Evolutionary conservation across 1,139 yeast genomes (phyloP), one percentile per base, ranked within the genome.

Genomic region (Candida dubliniensis): DNA sequence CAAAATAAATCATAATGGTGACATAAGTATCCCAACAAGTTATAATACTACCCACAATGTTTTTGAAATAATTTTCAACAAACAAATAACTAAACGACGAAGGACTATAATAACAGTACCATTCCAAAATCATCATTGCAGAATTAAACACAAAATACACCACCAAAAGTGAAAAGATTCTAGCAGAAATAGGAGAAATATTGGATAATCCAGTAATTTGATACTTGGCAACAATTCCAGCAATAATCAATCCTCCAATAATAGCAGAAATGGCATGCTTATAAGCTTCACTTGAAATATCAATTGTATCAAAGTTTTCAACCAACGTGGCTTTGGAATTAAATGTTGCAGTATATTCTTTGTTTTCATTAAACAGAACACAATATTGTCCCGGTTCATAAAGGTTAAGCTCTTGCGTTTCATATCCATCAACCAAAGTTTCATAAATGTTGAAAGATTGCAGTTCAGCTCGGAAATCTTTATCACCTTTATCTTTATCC

Each of bases 361-460:
- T 14, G 24, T 36, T 36, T 23, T 36, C 39, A 30, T 36, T 36
- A 15, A 36, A 36, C 34, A 36, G 34, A 13, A 36, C 39, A 29
- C 39, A 36, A 30, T n/a, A 36, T 18, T 36, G 34, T n/a, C 34
- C 31, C 13, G 39, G 29, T 18, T 29, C 26, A 5, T 36, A 10
- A 30, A 36, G 15, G 13, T 36, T 33, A 23, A 36, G 15, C n/a
- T 13, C 12, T 14, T 36, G 34, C 10, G 15, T 36, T 5, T 27
- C 34, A 18, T 3, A n/a, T n/a, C 32, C 32, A 10, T 8, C 8
- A 30, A 30, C 32, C 14, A 34, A 34, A 4, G 10, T 24, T 9
- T 34, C 30, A 7, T 12, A 27, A 15, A 36, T 11, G 13, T 14
- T 11, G 10, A 27, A 27, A 13, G 30, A 35, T 36, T 29, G 31